Percentiles rank a stretch among this genome's conserved stretches.
Evolutionary conservation across 345 rosid species (phyloP).

Genomic region (Brassica napus): Da-Ae NC_063434.1:24117501-24118000

Average conservation of each 20-base stretch:
- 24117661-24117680: conserved; percentile 79
- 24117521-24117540: conserved; percentile 71
- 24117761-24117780: not conserved
- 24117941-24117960: not conserved
- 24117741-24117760: conserved; percentile 15
- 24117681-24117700: conserved; percentile 65
- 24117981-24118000: not conserved
- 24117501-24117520: conserved; percentile 74
- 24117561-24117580: conserved; percentile 64
- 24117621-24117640: not conserved
- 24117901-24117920: not conserved
- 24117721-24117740: conserved; percentile 32
- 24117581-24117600: not conserved
- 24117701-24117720: conserved; percentile 47
- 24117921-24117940: not conserved
- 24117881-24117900: not conserved
- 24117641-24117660: conserved; percentile 67
- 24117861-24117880: not conserved
- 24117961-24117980: not conserved
- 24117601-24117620: not conserved
- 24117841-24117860: conserved; percentile 12
- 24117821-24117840: conserved; percentile 7
- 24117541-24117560: conserved; percentile 71
- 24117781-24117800: not conserved
- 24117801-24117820: not conserved